Percentiles rank a stretch among this genome's conserved stretches.
phyloP scores from a whole-genome alignment of 2,329 filamentous ascomycete genomes.

The Phyllosticta citriasiana region DNA sequence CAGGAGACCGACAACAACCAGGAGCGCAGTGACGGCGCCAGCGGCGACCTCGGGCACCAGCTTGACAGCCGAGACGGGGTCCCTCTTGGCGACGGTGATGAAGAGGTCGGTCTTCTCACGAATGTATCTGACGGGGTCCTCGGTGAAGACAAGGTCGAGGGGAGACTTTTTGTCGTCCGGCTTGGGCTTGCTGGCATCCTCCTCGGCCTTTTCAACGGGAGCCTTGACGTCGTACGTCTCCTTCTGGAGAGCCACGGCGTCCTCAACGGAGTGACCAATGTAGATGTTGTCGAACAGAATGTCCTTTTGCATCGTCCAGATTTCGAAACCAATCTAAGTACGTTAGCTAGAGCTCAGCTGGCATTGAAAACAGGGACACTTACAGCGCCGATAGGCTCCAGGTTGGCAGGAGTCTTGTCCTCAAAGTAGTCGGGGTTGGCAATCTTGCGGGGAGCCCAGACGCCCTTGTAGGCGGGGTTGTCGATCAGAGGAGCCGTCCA shows the following conservation, averaged over 20 bases:
- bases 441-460: slow-evolving; percentile 92
- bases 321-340: slow-evolving; percentile 83
- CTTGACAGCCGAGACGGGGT: slow-evolving; percentile 76
- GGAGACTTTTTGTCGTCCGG: slow-evolving; percentile 57
- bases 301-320: slow-evolving; percentile 99
- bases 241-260: slow-evolving; percentile 78
- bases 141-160: slow-evolving; percentile 73
- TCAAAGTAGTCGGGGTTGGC: slow-evolving; percentile 93
- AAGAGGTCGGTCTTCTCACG: slow-evolving; percentile 93
- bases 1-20: slow-evolving; percentile 61
- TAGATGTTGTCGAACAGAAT: slow-evolving; percentile 99
- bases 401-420: slow-evolving; percentile 92
- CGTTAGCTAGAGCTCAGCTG: slow-evolving; percentile 12
- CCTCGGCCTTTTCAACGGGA: slow-evolving; percentile 67
- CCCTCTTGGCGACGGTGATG: slow-evolving; percentile 69
- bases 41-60: slow-evolving; percentile 87
- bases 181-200: slow-evolving; percentile 74
- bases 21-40: slow-evolving; percentile 56
- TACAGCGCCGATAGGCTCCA: slow-evolving; percentile 96
- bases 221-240: slow-evolving; percentile 90
- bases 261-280: slow-evolving; percentile 91
- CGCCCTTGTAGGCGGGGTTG: slow-evolving; percentile 96
- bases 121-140: slow-evolving; percentile 79
- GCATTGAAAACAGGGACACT: slow-evolving; percentile 34
- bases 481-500: slow-evolving; percentile 89